Percentiles rank a stretch among this genome's conserved stretches.
phyloP scores from a whole-genome alignment of 2,329 filamentous ascomycete genomes.

The Trichophaea hybrida region DNA sequence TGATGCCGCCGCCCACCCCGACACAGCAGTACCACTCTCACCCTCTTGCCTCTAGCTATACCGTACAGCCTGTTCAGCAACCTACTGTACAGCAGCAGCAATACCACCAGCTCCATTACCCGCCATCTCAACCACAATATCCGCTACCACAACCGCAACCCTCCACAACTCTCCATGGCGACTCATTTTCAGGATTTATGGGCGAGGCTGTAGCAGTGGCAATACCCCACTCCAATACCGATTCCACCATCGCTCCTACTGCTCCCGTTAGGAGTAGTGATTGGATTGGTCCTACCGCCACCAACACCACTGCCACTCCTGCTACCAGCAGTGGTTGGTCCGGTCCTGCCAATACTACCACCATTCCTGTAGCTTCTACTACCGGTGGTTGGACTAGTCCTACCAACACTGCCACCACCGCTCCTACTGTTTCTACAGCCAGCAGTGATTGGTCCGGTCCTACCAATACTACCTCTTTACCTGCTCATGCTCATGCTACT shows the following conservation, averaged over 20 bases:
- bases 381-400: neutral
- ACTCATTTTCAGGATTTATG: too few relatives aligned
- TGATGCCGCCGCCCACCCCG: neutral
- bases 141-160: slow-evolving; percentile 4
- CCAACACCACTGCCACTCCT: neutral
- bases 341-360: neutral
- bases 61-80: slow-evolving; percentile 6
- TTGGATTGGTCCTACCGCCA: neutral
- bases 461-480: neutral
- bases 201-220: too few relatives aligned
- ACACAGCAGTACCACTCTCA: neutral
- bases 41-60: slow-evolving; percentile 8
- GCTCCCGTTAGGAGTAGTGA: too few relatives aligned
- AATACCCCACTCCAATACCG: neutral
- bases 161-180: neutral
- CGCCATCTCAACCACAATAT: slow-evolving; percentile 3
- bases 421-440: neutral
- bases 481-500: neutral
- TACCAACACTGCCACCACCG: neutral
- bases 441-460: neutral
- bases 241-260: neutral
- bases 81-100: slow-evolving; percentile 6
- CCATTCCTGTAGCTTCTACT: too few relatives aligned
- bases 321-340: neutral
- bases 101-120: neutral